Base-by-base conservation (phyloP, 192 early-diverging fungal genomes). In the Coemansia sp. region DNA sequence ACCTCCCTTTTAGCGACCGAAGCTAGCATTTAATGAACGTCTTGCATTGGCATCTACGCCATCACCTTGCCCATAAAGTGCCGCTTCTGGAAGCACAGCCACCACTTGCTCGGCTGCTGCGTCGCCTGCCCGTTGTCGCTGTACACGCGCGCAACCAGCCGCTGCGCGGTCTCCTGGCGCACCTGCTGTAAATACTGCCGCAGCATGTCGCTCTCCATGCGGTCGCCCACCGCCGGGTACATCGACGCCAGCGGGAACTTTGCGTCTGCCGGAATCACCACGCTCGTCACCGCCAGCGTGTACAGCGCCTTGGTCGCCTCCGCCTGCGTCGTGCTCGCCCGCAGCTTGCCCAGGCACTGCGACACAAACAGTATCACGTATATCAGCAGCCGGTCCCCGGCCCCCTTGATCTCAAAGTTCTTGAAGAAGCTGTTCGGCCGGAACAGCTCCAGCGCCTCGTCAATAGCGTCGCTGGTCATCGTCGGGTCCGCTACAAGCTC, bases 331-430 rank as follows among this genome's bases (percentile, higher is more conserved):
- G 75, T 84, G 20, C 57, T 81, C 8, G 89, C 79, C 52, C 77
- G 78, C 9, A 95, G 73, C 30, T 84, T 86, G 57, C 66, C 56
- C 34, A 92, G 67, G 60, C 87, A 88, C 51, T 92, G 87, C 56
- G 92, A 90, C 50, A 96, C 93, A 59, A 88, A 95, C 22, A 99
- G 80, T 31, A 92, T 90, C 7, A 93, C 61, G 78, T 99, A 99
- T 58, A 99, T 95, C 20, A 99, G 79, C 25, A 96, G 84, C 34
- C 94, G 84, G 80, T 99, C 97, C 45, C 82, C 90, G 39, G 70
- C 66, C 28, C 95, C 97, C 64, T 97, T 93, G 70, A 99, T 93
- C 63, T 99, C 95, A 85, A 99, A 99, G 83, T 99, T 99, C 52
- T 92, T 85, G 84, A 98, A 99, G 42, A 98, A 81, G 64, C 89